Percentiles rank a stretch among this genome's conserved stretches.
phyloP scores from a whole-genome alignment of 495 filamentous ascomycete species.

The Evernia prunastri region DNA sequence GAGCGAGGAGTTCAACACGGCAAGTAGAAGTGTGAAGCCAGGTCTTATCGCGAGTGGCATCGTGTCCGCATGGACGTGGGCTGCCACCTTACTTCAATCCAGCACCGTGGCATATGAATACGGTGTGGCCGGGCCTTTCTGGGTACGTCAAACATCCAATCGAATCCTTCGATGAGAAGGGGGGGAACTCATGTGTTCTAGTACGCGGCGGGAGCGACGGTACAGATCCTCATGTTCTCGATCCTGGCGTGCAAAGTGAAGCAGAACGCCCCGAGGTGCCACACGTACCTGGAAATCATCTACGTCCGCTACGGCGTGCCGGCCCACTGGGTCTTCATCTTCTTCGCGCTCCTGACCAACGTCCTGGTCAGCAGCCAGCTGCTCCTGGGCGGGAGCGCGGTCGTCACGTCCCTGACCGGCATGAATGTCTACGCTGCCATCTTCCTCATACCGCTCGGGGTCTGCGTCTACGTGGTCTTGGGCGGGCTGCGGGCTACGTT shows the following conservation, averaged over 20 bases:
- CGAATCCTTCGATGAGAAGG: neutral
- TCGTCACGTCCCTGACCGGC: constrained; percentile 39
- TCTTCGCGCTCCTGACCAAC: constrained; percentile 40
- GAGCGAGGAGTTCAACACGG: constrained; percentile 47
- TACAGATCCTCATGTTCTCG: constrained; percentile 41
- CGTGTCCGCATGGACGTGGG: constrained; percentile 44
- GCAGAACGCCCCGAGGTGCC: constrained; percentile 35
- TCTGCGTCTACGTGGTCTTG: constrained; percentile 39
- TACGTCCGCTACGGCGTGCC: constrained; percentile 34
- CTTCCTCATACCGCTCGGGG: constrained; percentile 40
- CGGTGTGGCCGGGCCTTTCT: constrained; percentile 44
- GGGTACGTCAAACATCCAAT: constrained; percentile 25
- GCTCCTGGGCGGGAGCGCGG: constrained; percentile 38
- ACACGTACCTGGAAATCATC: constrained; percentile 39
- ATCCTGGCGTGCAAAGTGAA: constrained; percentile 41
- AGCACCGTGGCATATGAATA: constrained; percentile 45
- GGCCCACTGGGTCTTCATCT: constrained; percentile 37
- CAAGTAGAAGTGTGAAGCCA: constrained; percentile 42
- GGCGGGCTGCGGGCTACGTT: constrained; percentile 40
- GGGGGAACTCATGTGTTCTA: neutral
- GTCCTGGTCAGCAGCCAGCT: constrained; percentile 39
- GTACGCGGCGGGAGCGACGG: constrained; percentile 37
- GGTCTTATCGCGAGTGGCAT: constrained; percentile 46
- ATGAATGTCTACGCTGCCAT: constrained; percentile 42
- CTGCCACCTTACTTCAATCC: constrained; percentile 39